Evolutionary conservation across 768 basidiomycete genomes (phyloP).

Genomic region (Asterophora lycoperdoides): DNA sequence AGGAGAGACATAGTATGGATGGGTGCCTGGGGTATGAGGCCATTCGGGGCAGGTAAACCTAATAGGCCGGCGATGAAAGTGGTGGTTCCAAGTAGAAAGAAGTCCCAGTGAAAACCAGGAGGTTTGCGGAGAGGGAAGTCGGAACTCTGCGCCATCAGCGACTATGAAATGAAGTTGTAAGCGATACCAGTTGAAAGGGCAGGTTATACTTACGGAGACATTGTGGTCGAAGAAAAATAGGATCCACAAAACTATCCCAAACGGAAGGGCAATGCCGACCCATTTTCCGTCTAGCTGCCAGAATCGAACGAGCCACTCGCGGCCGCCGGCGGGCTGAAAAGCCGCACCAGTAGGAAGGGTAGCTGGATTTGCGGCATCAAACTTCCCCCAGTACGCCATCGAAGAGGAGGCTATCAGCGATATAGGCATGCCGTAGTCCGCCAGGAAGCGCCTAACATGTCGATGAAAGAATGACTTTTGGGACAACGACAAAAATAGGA

Average conservation of each 20-base stretch:
- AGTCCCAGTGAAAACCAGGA: conserved; percentile 83
- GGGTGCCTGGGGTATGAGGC: conserved; percentile 82
- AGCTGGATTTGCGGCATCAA: conserved; percentile 52
- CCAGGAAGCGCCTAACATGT: conserved; percentile 68
- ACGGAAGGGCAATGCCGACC: conserved; percentile 86
- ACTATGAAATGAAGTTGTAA: conserved; percentile 41
- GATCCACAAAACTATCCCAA: conserved; percentile 84
- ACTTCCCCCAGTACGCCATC: conserved; percentile 84
- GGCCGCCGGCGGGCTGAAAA: conserved; percentile 65
- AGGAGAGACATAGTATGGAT: conserved; percentile 86
- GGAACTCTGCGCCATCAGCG: conserved; percentile 86
- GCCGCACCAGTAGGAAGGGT: conserved; percentile 68
- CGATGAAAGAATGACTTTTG: conserved; percentile 65
- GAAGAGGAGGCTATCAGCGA: conserved; percentile 71
- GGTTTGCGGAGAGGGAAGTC: conserved; percentile 90
- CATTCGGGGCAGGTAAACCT: conserved; percentile 84
- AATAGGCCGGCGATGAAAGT: conserved; percentile 88
- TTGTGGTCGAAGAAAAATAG: conserved; percentile 96
- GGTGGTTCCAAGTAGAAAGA: conserved; percentile 86
- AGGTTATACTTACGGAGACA: conserved; percentile 61
- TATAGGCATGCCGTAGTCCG: conserved; percentile 91
- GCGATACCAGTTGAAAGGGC: neutral
- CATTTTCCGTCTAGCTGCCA: conserved; percentile 88
- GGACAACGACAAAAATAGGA: conserved; percentile 68
- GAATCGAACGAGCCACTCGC: conserved; percentile 82